Percentiles rank a stretch among this genome's conserved stretches.
These are phyloP conservation scores for Cystoderma amianthinum DNA, from an alignment of 768 basidiomycete genomes.

Conservation along the genomic window DNA sequence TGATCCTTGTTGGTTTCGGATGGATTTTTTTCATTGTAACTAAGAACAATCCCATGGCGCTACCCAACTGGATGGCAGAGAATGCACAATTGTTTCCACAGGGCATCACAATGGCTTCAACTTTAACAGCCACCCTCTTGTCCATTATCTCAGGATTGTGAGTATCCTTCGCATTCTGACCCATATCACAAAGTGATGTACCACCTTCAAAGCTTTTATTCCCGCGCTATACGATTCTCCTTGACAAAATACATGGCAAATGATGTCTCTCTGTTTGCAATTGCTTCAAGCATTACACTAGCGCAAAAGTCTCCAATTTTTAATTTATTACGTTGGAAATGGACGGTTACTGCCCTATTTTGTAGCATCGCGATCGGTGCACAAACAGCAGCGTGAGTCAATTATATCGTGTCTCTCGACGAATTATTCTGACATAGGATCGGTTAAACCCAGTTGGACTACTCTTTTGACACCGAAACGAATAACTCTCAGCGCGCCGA, in stretches of 20 bases:
- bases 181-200: no score
- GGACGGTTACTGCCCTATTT: slow-evolving; percentile 10
- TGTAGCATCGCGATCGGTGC: slow-evolving; percentile 7
- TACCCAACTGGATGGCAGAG: slow-evolving; percentile 6
- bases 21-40: slow-evolving; percentile 13
- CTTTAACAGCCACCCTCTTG: slow-evolving; percentile 9
- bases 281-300: slow-evolving; percentile 8
- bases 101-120: slow-evolving; percentile 10
- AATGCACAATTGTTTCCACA: slow-evolving; percentile 7
- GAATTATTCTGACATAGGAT: no score
- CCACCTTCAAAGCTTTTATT: slow-evolving; percentile 7
- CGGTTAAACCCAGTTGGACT: slow-evolving; percentile 11
- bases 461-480: slow-evolving; percentile 10
- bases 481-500: slow-evolving; percentile 6
- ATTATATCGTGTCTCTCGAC: no score
- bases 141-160: slow-evolving; percentile 8
- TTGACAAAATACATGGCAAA: slow-evolving; percentile 6
- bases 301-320: slow-evolving; percentile 8
- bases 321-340: slow-evolving; percentile 8
- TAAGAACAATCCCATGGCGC: slow-evolving; percentile 7
- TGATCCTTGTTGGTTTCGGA: slow-evolving; percentile 6
- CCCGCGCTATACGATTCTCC: slow-evolving; percentile 10
- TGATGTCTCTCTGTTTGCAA: slow-evolving; percentile 9
- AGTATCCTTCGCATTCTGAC: slow-evolving; percentile 3
- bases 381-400: slow-evolving; percentile 12